Evolutionary conservation across 345 rosid species (phyloP), one percentile per base, ranked within the genome.

Genomic region (Combretum micranthum): DNA sequence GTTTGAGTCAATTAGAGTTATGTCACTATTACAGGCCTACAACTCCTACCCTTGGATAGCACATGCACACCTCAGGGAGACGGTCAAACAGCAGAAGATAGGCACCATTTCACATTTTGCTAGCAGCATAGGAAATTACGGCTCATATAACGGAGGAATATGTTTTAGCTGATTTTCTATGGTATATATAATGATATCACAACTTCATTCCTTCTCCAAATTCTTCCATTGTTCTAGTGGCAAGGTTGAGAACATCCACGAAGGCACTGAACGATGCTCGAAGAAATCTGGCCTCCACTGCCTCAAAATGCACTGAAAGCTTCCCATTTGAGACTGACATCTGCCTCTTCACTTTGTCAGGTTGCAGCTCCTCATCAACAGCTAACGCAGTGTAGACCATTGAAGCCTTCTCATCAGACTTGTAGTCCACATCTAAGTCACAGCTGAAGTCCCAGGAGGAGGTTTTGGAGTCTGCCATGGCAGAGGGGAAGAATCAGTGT

Each of bases 311-410:
- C 99, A 80, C 94, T 52, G 77, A 79, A 45, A 93, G 88, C 72
- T 82, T 93, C 64, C 83, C 84, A 59, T 72, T 67, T 15, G 81
- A 75, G 46, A 87, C 72, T 0, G 85, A 72, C 87, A 89, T 82
- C 47, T 69, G 61, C 73, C 92, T 73, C 68, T 63, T 87, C 66
- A 93, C 99, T 68, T 85, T 93, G 59, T 93, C 99, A 52, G 94
- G 99, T 63, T 93, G 97, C 92, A 93, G 71, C 99, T 89, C 97
- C 72, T 87, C 80, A 80, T 93, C 99, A 58, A 89, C 95, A 45
- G 77, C 84, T 54, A 93, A 69, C 51, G 99, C 64, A 43, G 86
- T 70, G 59, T 69, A 73, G 48, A 68, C 82, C n/a, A 93, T 79
- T 50, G 85, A 75, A 68, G 97, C 90, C 71, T 83, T 68, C 79